phyloP scores from a whole-genome alignment of 2,329 filamentous ascomycete species.

The Botrytis porri region DNA sequence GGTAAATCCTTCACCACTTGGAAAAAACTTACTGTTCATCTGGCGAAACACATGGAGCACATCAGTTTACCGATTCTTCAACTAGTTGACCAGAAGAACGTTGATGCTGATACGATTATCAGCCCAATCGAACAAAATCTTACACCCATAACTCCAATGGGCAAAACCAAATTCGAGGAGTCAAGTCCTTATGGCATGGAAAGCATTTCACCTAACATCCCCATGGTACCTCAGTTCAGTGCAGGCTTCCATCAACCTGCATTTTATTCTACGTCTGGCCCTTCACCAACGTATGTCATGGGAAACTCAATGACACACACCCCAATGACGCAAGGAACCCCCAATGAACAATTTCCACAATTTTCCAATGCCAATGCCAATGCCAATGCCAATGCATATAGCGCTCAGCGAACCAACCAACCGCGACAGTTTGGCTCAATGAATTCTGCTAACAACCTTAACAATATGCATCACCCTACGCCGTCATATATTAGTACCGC shows the following conservation, averaged over 20 bases:
- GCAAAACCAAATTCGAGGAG: constrained; percentile 31
- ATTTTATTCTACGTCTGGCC: constrained; percentile 26
- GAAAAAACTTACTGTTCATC: constrained; percentile 92
- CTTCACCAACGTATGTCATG: constrained; percentile 25
- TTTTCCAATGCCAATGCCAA: constrained; percentile 26
- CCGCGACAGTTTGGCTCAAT: constrained; percentile 26
- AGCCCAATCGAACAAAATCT: constrained; percentile 56
- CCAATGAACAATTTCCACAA: constrained; percentile 27
- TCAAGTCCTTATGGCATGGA: constrained; percentile 32
- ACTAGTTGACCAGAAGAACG: constrained; percentile 51
- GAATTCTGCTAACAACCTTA: constrained; percentile 22
- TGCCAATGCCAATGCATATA: constrained; percentile 25
- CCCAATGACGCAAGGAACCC: constrained; percentile 23
- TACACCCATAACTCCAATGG: constrained; percentile 34
- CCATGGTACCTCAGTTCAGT: constrained; percentile 26
- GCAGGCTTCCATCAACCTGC: constrained; percentile 27
- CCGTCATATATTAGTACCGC: constrained; percentile 27
- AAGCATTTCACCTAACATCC: constrained; percentile 31
- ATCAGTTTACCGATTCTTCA: constrained; percentile 78
- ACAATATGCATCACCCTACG: constrained; percentile 23
- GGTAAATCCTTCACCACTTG: constrained; percentile 75
- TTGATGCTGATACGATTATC: constrained; percentile 62
- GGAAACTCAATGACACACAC: constrained; percentile 25
- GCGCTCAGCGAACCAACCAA: constrained; percentile 26
- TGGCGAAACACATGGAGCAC: constrained; percentile 92